Evolutionary conservation across 2,329 filamentous ascomycete species (phyloP).

Genomic region (Cytospora mali): DNA sequence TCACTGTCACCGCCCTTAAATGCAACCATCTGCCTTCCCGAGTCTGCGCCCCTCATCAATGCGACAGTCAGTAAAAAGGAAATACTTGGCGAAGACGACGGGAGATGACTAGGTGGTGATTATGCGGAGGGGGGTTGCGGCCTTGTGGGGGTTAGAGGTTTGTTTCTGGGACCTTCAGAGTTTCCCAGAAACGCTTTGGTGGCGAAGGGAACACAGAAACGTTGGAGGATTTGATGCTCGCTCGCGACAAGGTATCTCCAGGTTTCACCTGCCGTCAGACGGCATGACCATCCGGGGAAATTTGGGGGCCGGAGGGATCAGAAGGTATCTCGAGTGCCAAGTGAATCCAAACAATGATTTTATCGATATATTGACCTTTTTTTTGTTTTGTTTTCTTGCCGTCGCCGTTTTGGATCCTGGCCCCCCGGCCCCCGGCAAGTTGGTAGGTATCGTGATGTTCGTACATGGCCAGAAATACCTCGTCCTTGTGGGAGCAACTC

Average conservation of each 20-base stretch:
- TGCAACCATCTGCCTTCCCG: no score
- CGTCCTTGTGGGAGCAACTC: no score
- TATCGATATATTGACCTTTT: not conserved
- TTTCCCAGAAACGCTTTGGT: not conserved
- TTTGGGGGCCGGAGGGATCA: not conserved
- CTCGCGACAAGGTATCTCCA: conserved; percentile 13
- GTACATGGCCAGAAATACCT: not conserved
- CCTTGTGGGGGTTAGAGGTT: conserved; percentile 13
- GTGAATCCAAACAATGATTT: no score
- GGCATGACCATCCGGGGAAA: not conserved
- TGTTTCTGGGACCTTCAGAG: conserved; percentile 11
- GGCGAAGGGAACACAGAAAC: not conserved
- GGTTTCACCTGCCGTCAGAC: conserved; percentile 18
- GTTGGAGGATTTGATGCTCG: conserved; percentile 6
- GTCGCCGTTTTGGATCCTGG: not conserved
- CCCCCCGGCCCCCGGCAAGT: no score
- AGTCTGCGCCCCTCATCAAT: no score
- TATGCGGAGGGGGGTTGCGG: not conserved
- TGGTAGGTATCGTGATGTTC: not conserved
- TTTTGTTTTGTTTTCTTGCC: no score
- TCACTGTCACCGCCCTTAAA: no score
- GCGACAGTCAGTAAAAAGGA: not conserved
- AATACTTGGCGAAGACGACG: not conserved
- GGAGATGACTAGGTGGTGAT: conserved; percentile 1
- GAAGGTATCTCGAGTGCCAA: no score